These are phyloP conservation scores for Beauveria rudraprayagi DNA, from an alignment of 2,329 filamentous ascomycete genomes.

Conservation along the genomic window DNA sequence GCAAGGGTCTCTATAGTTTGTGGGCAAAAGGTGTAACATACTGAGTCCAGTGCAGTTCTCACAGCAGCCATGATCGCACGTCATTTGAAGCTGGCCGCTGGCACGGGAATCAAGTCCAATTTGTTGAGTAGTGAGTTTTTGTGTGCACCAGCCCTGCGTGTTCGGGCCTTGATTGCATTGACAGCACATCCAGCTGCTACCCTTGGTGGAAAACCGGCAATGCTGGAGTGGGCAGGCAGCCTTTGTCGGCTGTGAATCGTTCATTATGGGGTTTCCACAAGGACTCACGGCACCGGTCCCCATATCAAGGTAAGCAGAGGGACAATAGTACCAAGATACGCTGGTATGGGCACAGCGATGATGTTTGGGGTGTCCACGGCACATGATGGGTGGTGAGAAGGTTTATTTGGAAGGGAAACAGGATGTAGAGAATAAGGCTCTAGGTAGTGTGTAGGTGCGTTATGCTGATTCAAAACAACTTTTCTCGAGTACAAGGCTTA, in stretches of 20 bases:
- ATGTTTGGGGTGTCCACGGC: constrained; percentile 44
- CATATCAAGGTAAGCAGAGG: constrained; percentile 36
- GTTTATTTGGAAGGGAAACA: not conserved
- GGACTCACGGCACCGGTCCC: constrained; percentile 41
- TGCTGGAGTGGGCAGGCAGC: constrained; percentile 40
- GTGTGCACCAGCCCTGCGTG: constrained; percentile 44
- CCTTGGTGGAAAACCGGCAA: constrained; percentile 43
- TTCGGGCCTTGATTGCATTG: constrained; percentile 44
- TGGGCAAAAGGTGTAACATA: not conserved
- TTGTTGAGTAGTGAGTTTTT: constrained; percentile 17
- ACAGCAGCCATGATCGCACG: constrained; percentile 10
- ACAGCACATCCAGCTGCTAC: constrained; percentile 47
- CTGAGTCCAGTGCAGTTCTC: not conserved
- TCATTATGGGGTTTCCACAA: constrained; percentile 39
- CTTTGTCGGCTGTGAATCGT: constrained; percentile 33
- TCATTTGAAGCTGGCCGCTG: not conserved
- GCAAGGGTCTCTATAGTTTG: not conserved
- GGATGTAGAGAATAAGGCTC: not conserved
- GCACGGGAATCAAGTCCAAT: not conserved
- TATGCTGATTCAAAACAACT: not conserved
- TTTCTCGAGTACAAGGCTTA: not conserved
- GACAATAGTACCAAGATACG: constrained; percentile 48
- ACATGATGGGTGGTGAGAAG: constrained; percentile 30
- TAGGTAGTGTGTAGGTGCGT: not conserved
- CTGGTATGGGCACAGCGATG: constrained; percentile 48